A percentile compares a stretch with the other conserved stretches of the same genome.
Conservation (phyloP, 2,329 filamentous ascomycete genomes). For the Clarireedia hainanense region DNA sequence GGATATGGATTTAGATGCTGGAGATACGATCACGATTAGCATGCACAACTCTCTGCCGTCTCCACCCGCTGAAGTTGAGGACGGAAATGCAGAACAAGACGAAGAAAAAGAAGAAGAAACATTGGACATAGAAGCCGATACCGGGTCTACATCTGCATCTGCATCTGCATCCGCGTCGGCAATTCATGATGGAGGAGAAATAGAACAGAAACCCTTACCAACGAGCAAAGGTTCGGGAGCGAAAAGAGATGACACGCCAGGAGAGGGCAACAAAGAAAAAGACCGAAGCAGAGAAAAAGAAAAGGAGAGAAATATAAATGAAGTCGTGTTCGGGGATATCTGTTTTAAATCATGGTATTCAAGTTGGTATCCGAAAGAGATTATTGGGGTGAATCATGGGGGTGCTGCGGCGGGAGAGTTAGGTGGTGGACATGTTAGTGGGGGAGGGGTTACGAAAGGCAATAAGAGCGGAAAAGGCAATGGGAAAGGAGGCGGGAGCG, state of each 20-base stretch:
- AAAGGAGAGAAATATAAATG: constrained; percentile 69
- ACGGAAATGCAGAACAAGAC: too few species aligned
- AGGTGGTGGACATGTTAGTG: too few species aligned
- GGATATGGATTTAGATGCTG: not conserved
- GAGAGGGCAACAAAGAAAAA: not conserved
- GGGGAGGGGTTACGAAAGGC: too few species aligned
- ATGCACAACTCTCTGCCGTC: not conserved
- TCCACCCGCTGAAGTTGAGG: not conserved
- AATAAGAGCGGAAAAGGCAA: not conserved
- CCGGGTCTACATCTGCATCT: not conserved
- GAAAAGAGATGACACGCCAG: not conserved
- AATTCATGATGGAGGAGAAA: not conserved
- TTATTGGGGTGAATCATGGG: constrained; percentile 35
- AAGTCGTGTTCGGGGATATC: constrained; percentile 77
- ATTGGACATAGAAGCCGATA: not conserved
- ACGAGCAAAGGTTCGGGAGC: not conserved
- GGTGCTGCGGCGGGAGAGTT: too few species aligned
- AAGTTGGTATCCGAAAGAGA: constrained; percentile 76
- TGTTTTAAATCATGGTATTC: constrained; percentile 89
- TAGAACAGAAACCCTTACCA: not conserved
- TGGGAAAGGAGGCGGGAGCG: not conserved
- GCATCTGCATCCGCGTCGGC: not conserved
- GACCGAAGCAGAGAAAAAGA: constrained; percentile 2
- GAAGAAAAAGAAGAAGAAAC: not conserved
- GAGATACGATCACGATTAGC: not conserved